phyloP scores from a whole-genome alignment of 352 stramenopile species.

The Elongisporangium senticosum region DNA sequence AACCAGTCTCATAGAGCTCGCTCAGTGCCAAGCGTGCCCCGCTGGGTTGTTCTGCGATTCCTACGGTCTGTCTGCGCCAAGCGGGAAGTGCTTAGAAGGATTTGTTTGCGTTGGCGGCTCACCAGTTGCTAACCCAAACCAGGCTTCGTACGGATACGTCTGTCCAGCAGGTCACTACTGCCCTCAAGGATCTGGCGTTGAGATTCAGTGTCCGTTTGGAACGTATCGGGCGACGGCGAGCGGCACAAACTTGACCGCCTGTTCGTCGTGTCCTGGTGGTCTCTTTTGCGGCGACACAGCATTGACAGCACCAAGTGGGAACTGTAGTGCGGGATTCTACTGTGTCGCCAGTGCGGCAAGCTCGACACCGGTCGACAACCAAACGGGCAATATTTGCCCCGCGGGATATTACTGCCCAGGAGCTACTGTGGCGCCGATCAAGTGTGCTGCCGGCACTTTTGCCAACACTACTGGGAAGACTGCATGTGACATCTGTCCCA shows the following conservation, averaged over 20 bases:
- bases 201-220: slow-evolving; percentile 49
- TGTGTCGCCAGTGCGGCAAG: slow-evolving; percentile 47
- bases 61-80: slow-evolving; percentile 47
- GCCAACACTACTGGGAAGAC: slow-evolving; percentile 16
- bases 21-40: slow-evolving; percentile 78
- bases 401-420: slow-evolving; percentile 54
- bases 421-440: slow-evolving; percentile 34
- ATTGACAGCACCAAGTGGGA: slow-evolving; percentile 37
- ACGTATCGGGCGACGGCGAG: slow-evolving; percentile 44
- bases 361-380: slow-evolving; percentile 37
- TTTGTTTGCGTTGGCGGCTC: slow-evolving; percentile 60
- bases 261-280: slow-evolving; percentile 57
- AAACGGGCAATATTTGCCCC: slow-evolving; percentile 45
- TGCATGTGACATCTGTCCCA: slow-evolving; percentile 38
- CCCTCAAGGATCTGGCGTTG: slow-evolving; percentile 43
- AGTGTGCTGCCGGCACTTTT: slow-evolving; percentile 43
- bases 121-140: slow-evolving; percentile 46
- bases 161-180: slow-evolving; percentile 76
- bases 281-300: slow-evolving; percentile 41
- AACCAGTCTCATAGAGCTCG: slow-evolving; percentile 51
- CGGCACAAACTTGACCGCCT: slow-evolving; percentile 56
- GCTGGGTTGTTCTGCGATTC: slow-evolving; percentile 87
- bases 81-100: slow-evolving; percentile 51
- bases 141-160: slow-evolving; percentile 39
- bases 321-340: slow-evolving; percentile 81